These are phyloP conservation scores for Apiospora arundinis DNA, from an alignment of 2,329 filamentous ascomycete species.

Conservation along the genomic window DNA sequence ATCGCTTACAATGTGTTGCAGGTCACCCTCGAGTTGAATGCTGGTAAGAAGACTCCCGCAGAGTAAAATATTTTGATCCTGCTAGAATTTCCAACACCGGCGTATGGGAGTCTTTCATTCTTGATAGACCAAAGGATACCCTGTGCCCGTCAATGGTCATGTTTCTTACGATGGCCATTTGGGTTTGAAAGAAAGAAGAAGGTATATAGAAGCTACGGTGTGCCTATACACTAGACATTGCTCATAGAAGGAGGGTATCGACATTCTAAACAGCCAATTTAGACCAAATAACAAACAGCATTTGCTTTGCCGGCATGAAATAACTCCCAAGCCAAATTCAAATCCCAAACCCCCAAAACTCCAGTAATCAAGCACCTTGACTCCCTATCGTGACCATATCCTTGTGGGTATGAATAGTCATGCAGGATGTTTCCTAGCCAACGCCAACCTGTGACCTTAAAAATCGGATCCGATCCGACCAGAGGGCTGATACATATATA, in stretches of 20 bases:
- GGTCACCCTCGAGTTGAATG: constrained; percentile 48
- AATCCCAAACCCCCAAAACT: not conserved
- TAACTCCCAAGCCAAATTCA: not conserved
- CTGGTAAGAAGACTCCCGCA: constrained; percentile 22
- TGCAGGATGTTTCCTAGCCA: not conserved
- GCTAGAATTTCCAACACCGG: no score
- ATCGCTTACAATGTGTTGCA: constrained; percentile 31
- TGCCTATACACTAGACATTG: not conserved
- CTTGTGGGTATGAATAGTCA: not conserved
- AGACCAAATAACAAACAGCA: not conserved
- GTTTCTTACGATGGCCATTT: not conserved
- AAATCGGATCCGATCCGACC: not conserved
- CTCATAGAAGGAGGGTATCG: constrained; percentile 23
- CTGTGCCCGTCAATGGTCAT: not conserved
- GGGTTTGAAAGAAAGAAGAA: not conserved
- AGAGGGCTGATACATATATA: not conserved
- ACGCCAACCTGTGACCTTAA: not conserved
- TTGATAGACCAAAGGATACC: not conserved
- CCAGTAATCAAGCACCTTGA: not conserved
- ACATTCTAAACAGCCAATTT: not conserved
- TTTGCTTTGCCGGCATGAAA: not conserved
- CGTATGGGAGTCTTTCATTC: not conserved
- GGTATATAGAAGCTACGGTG: not conserved
- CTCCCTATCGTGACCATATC: not conserved
- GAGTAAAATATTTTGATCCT: not conserved